Evolutionary conservation across 441 rosid genomes (phyloP).

Genomic region (Mallotus repandus): DNA sequence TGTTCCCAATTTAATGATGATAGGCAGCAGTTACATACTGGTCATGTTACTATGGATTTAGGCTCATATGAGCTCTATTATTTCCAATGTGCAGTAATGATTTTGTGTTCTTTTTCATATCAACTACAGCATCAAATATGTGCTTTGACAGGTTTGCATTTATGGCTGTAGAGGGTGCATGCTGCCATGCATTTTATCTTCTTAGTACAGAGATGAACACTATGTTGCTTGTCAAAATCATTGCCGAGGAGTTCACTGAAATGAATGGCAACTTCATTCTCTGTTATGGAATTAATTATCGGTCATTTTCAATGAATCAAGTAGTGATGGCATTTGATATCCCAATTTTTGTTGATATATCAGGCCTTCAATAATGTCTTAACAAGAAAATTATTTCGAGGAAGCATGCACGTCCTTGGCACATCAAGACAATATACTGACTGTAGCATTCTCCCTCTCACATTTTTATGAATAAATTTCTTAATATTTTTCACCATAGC

Average conservation of each 20-base stretch:
- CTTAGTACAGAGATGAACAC: neutral
- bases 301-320: neutral
- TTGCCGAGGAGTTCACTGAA: neutral
- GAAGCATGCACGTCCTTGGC: no score
- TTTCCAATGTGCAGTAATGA: conserved; percentile 4
- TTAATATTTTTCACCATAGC: no score
- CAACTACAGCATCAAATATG: neutral
- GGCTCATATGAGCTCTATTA: neutral
- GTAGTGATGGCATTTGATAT: no score
- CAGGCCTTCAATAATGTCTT: no score
- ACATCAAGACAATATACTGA: no score
- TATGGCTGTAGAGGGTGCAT: conserved; percentile 35
- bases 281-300: neutral
- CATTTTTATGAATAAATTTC: no score
- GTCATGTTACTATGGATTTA: conserved; percentile 4
- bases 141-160: neutral
- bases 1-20: neutral
- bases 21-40: neutral
- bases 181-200: neutral
- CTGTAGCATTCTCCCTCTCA: no score
- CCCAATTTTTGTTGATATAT: no score
- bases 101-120: neutral
- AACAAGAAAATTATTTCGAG: no score
- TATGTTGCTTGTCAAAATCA: neutral
- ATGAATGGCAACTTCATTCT: neutral